These are phyloP conservation scores for Talaromyces rugulosus DNA, from an alignment of 2,329 filamentous ascomycete genomes.

Conservation along the genomic window DNA sequence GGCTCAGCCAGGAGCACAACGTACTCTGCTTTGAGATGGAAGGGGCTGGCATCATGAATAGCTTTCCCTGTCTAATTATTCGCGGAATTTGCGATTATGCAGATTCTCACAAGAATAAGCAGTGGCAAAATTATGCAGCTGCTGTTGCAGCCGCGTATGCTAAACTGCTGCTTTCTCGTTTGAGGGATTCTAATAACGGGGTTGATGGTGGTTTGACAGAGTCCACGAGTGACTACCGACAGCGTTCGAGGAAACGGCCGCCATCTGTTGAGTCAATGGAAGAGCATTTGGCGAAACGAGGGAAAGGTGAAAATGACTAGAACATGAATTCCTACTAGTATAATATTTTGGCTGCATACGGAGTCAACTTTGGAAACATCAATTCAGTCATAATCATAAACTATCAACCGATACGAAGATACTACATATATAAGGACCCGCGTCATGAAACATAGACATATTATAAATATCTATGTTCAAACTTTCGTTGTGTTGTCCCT, in stretches of 20 bases:
- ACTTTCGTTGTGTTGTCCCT: not conserved
- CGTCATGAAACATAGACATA: not conserved
- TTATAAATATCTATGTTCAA: not conserved
- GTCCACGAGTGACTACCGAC: not conserved
- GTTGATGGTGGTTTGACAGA: not conserved
- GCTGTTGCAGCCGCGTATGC: conserved; percentile 17
- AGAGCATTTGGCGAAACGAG: not conserved
- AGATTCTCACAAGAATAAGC: conserved; percentile 20
- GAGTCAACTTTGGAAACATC: not conserved
- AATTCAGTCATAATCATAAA: not conserved
- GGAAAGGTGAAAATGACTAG: not conserved
- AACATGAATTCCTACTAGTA: not conserved
- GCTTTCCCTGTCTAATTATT: conserved; percentile 17
- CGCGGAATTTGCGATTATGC: conserved; percentile 21
- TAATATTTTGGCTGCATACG: not conserved
- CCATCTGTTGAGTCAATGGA: not conserved
- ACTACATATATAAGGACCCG: not conserved
- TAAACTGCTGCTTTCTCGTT: conserved; percentile 8
- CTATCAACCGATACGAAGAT: not conserved
- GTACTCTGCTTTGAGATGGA: conserved; percentile 18
- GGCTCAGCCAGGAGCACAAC: not conserved
- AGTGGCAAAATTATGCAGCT: conserved; percentile 20
- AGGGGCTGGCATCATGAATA: conserved; percentile 18
- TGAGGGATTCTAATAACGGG: not conserved
- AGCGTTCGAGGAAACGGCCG: not conserved